Conservation (phyloP, 331 rosid species). For the Malus hybrid region DNA sequence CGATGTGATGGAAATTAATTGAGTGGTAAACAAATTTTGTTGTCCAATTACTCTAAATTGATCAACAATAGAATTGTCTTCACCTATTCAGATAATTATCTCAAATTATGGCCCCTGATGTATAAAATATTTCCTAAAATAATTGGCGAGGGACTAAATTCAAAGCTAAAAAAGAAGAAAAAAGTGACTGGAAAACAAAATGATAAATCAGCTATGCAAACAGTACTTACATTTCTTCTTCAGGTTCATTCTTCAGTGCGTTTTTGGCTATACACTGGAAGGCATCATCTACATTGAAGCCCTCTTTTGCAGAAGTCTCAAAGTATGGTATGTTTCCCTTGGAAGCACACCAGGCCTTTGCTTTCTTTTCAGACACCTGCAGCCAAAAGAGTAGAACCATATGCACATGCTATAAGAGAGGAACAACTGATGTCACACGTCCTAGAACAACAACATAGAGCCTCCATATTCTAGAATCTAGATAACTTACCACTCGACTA, state of each 20-base stretch:
- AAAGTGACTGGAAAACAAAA: background rate
- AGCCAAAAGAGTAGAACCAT: constrained; percentile 5
- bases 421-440: background rate
- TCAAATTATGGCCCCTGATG: background rate
- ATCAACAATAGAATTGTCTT: background rate
- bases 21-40: background rate
- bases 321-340: constrained; percentile 96
- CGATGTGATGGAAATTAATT: background rate
- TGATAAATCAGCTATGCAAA: background rate
- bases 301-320: constrained; percentile 97
- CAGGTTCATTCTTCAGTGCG: constrained; percentile 96
- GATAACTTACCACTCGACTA: constrained; percentile 73
- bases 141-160: background rate
- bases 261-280: constrained; percentile 90
- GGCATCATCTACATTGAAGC: constrained; percentile 86
- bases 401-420: background rate
- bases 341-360: constrained; percentile 97
- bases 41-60: background rate
- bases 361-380: constrained; percentile 95
- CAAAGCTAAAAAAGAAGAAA: background rate
- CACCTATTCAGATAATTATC: background rate
- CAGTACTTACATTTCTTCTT: constrained; percentile 79
- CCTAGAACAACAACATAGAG: background rate
- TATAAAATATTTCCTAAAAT: background rate
- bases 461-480: background rate